These are phyloP conservation scores for Trypanosoma grayi DNA, from an alignment of 208 protist genomes.

Conservation along the genomic window DNA sequence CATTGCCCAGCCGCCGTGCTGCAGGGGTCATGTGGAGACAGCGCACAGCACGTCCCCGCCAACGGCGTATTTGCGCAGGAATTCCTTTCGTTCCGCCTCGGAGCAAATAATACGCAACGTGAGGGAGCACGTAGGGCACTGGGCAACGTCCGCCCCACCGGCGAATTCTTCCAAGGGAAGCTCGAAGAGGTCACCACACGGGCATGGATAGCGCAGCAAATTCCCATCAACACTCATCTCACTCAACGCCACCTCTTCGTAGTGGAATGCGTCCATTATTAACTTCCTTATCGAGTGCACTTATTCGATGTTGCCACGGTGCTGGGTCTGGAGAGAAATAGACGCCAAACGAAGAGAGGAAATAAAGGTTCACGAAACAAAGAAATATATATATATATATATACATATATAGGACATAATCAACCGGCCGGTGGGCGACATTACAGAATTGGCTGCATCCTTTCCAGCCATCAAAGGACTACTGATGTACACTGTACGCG, in stretches of 20 bases:
- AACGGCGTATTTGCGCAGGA: conserved; percentile 26
- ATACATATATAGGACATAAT: conserved; percentile 6
- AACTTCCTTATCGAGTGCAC: no score
- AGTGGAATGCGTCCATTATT: conserved; percentile 80
- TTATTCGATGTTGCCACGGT: no score
- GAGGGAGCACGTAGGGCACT: conserved; percentile 89
- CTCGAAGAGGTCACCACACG: conserved; percentile 91
- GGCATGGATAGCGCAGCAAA: conserved; percentile 83
- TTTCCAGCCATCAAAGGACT: no score
- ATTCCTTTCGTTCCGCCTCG: conserved; percentile 40
- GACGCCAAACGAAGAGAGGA: neutral
- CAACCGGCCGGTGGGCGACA: no score
- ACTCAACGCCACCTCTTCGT: conserved; percentile 83
- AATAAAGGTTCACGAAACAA: neutral
- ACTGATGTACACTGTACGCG: no score
- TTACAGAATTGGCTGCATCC: no score
- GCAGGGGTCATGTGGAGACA: conserved; percentile 24
- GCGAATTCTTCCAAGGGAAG: conserved; percentile 75
- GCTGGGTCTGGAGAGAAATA: neutral
- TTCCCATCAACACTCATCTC: conserved; percentile 81
- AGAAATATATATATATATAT: neutral
- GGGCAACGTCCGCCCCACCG: conserved; percentile 63
- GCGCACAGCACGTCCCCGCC: neutral
- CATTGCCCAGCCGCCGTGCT: neutral
- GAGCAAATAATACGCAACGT: conserved; percentile 82